Conservation (phyloP, 176 grass and related monocot species). For the Paspalum notatum region DNA sequence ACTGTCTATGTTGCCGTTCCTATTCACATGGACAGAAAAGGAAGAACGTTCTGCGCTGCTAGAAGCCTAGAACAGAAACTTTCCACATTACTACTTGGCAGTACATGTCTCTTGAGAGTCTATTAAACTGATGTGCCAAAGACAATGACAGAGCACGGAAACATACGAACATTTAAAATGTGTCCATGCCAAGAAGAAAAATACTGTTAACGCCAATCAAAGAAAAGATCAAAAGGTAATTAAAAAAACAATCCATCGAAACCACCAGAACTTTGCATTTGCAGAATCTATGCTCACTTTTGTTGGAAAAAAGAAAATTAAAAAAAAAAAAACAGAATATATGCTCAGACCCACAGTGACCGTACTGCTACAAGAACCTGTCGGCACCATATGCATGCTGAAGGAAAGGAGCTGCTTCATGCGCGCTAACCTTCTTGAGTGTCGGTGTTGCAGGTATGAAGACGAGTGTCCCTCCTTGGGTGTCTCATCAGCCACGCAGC, state of each 20-base stretch:
- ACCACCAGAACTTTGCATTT: background rate
- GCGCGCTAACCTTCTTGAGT: constrained; percentile 54
- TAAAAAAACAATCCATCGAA: background rate
- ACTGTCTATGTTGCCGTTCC: constrained; percentile 1
- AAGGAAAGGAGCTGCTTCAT: background rate
- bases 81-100: background rate
- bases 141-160: constrained; percentile 10
- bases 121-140: background rate
- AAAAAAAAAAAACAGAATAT: background rate
- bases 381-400: no score
- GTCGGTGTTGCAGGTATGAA: constrained; percentile 32
- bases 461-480: background rate
- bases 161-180: background rate
- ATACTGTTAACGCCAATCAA: constrained; percentile 7
- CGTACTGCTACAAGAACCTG: no score
- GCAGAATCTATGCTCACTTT: background rate
- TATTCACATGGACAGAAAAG: constrained; percentile 22
- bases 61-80: background rate
- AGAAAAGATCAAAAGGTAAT: background rate
- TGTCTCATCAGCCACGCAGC: constrained; percentile 1
- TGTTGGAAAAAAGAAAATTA: background rate
- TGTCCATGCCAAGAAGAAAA: background rate
- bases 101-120: constrained; percentile 8
- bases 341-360: background rate
- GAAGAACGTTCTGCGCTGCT: background rate